A percentile compares a stretch with the other conserved stretches of the same genome.
Evolutionary conservation across 305 asterid genomes (phyloP).

Genomic region (Solanum hybrid): DNA sequence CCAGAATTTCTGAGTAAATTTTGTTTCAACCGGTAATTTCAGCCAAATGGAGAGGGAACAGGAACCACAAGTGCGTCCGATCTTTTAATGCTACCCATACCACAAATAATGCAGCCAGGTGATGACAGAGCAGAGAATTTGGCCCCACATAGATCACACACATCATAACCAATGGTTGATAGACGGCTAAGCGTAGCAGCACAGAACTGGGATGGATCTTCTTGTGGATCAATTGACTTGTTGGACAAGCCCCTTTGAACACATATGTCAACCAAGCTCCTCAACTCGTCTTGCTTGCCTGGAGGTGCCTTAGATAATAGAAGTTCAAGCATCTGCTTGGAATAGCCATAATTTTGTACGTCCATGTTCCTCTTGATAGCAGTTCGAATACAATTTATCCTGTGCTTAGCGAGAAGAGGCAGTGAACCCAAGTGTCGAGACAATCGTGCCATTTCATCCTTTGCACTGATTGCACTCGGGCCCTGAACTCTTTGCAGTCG

Average conservation of each 20-base stretch:
- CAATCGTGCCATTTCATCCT: constrained; percentile 95
- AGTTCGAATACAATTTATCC: constrained; percentile 88
- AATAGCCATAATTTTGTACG: constrained; percentile 81
- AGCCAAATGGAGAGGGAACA: constrained; percentile 93
- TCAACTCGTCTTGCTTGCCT: constrained; percentile 90
- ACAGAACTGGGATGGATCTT: constrained; percentile 98
- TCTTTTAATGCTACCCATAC: constrained; percentile 99
- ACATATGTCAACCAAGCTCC: constrained; percentile 92
- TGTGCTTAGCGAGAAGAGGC: constrained; percentile 95
- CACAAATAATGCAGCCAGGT: constrained; percentile 96
- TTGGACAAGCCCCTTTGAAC: constrained; percentile 81
- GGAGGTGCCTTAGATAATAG: constrained; percentile 91
- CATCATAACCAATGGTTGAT: constrained; percentile 94
- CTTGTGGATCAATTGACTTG: constrained; percentile 90
- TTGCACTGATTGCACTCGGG: constrained; percentile 93
- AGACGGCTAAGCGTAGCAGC: constrained; percentile 94
- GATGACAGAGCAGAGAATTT: constrained; percentile 89
- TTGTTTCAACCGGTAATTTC: constrained; percentile 10
- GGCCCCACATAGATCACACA: constrained; percentile 97
- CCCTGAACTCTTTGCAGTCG: constrained; percentile 95
- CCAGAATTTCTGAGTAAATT: background rate
- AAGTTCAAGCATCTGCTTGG: constrained; percentile 95
- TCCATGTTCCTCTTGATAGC: constrained; percentile 98
- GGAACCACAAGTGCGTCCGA: constrained; percentile 93
- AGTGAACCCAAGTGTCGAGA: constrained; percentile 93